A percentile compares a stretch with the other conserved stretches of the same genome.
phyloP scores from a whole-genome alignment of 768 basidiomycete genomes.

The Leccinum fibrillosum region DNA sequence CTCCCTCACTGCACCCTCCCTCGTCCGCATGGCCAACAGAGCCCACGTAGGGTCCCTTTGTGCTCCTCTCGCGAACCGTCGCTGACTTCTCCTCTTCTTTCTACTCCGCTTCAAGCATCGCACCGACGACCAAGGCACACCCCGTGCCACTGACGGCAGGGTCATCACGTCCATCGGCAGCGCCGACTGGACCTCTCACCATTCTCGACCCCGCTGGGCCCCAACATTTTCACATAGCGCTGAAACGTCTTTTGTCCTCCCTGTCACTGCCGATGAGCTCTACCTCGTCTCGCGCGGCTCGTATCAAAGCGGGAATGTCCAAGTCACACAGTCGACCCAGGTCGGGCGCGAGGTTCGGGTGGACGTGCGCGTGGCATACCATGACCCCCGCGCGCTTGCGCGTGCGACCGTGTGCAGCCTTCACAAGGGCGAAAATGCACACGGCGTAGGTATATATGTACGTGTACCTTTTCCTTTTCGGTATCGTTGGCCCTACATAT shows the following conservation, averaged over 20 bases:
- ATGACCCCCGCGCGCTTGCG: constrained; percentile 18
- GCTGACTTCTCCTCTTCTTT: neutral
- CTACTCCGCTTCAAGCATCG: neutral
- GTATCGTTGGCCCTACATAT: neutral
- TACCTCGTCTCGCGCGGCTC: constrained; percentile 36
- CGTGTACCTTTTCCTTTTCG: neutral
- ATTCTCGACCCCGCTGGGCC: constrained; percentile 14
- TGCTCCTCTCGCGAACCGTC: neutral
- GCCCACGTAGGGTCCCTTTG: neutral
- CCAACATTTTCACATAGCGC: constrained; percentile 13
- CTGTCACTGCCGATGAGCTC: constrained; percentile 26
- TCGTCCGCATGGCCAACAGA: neutral
- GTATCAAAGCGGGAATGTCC: constrained; percentile 20
- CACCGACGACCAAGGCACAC: neutral
- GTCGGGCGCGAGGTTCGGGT: constrained; percentile 20
- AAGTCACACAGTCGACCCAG: constrained; percentile 13
- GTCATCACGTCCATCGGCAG: neutral
- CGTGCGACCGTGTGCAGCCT: constrained; percentile 33
- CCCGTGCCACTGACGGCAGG: neutral
- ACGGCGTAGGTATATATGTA: constrained; percentile 40
- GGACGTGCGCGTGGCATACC: constrained; percentile 31
- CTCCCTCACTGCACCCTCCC: neutral
- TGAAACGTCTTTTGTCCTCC: constrained; percentile 28
- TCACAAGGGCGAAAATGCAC: constrained; percentile 18
- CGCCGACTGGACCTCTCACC: constrained; percentile 16